Conservation (phyloP, 768 basidiomycete species). For the Dentipellis fragilis region DNA sequence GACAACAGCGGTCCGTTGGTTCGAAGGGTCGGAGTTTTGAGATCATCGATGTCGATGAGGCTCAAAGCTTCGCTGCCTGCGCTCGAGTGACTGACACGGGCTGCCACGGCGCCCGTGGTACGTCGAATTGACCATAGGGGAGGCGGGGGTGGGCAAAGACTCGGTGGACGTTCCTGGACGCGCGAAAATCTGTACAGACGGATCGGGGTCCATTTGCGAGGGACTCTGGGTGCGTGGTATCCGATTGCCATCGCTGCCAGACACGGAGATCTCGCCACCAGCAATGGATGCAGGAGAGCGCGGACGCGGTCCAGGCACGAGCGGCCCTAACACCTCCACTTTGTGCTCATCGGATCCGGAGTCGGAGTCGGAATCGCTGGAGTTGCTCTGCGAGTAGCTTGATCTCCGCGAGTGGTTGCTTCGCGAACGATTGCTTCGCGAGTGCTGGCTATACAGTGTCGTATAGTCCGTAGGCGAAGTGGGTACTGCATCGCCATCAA, state of each 20-base stretch:
- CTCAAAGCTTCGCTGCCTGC: background rate
- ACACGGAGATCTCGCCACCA: constrained; percentile 27
- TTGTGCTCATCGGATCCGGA: background rate
- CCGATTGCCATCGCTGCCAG: constrained; percentile 5
- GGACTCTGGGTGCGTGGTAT: constrained; percentile 26
- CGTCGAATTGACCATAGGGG: background rate
- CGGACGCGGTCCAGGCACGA: background rate
- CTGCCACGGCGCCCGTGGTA: background rate
- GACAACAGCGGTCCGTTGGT: background rate
- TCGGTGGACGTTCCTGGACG: constrained; percentile 73
- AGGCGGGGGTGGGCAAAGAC: constrained; percentile 36
- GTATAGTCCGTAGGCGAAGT: background rate
- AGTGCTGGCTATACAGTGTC: constrained; percentile 5
- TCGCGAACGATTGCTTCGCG: constrained; percentile 5
- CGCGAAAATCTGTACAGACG: constrained; percentile 65
- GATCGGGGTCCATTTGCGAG: constrained; percentile 45
- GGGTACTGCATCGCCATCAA: background rate
- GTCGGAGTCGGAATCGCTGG: constrained; percentile 1
- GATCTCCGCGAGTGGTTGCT: background rate
- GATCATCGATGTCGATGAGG: background rate
- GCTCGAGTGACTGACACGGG: background rate
- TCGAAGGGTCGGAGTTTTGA: background rate
- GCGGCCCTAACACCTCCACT: background rate
- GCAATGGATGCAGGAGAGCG: constrained; percentile 14
- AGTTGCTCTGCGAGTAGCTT: background rate